Evolutionary conservation across 345 rosid species (phyloP).

Genomic region (Aquilaria malaccensis): DNA sequence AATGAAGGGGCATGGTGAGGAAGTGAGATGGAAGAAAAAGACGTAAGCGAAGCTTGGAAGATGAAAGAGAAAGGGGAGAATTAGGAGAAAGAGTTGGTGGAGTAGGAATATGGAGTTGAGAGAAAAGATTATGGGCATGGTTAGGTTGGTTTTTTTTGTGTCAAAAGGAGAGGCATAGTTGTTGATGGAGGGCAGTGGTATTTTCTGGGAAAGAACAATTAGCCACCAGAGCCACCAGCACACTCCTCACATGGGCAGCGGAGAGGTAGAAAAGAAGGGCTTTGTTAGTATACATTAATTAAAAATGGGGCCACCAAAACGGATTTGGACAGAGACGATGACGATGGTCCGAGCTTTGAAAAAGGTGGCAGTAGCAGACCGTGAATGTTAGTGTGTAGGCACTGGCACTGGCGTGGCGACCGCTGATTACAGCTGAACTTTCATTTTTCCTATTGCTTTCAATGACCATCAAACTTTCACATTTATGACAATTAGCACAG

Average conservation of each 20-base stretch:
- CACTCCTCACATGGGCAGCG: conserved; percentile 1
- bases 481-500: too few species aligned
- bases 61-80: not conserved
- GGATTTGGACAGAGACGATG: too few species aligned
- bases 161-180: conserved; percentile 4
- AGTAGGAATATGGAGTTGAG: not conserved
- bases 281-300: too few species aligned
- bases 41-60: not conserved
- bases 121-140: not conserved
- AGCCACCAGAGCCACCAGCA: not conserved
- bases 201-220: conserved; percentile 8
- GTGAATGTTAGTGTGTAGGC: too few species aligned
- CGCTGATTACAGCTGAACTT: too few species aligned
- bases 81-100: conserved; percentile 3
- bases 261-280: not conserved
- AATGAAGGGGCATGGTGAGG: conserved; percentile 9
- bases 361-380: too few species aligned
- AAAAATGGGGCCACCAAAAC: too few species aligned
- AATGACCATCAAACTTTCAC: too few species aligned
- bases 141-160: not conserved
- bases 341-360: too few species aligned
- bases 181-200: not conserved
- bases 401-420: too few species aligned
- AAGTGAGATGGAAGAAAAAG: not conserved
- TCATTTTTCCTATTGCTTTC: too few species aligned